Base-by-base conservation (phyloP, 1,139 yeast species). In the Yamadazyma dushanensis region DNA sequence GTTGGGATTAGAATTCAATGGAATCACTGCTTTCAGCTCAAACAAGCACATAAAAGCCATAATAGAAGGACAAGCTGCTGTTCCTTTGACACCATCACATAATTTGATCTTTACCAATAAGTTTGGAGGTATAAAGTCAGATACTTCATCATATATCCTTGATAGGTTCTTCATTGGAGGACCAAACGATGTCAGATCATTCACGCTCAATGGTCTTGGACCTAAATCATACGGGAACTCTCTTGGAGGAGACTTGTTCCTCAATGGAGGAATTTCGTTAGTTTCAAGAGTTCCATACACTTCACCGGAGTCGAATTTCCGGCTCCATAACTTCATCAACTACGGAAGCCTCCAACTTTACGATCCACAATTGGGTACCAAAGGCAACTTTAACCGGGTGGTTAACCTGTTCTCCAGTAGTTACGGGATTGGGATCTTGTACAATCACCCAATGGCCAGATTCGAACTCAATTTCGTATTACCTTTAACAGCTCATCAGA, bases 401-500 rank as follows among this genome's bases (percentile, higher is more conserved):
- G 29, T 46, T 3, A 41, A 47, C 9, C 64, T 66, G 33, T 53
- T 59, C 33, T 78, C 88, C 2, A 56, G 78, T 1, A 73, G 90
- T 22, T 62, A 69, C 26, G 97, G 97, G 2, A 44, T 81, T 38
- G 98, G 98, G 1, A 46, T 92, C 3, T 71, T 87, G 14, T 88
- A 83, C 55, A 80, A 82, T 44, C 96, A 89, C 54, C 95, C 96
- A 1, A 78, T 80, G 59, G 97, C 97, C 0, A 72, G 97, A 44
- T 85, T 92, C 53, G 98, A 92, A 60, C 73, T 92, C 47, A 90
- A 89, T 56, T 81, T 90, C 47, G 85, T 85, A 1, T 59, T 90
- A 25, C 98, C 98, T 0, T 50, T 92, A 24, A 65, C 78, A 2
- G 76, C 78, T 0, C 81, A 82, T 51, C 69, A 72, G 10, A 65